Evolutionary conservation across 371 early-diverging fungal genomes (phyloP).

Genomic region (Mortierella sp.): DNA sequence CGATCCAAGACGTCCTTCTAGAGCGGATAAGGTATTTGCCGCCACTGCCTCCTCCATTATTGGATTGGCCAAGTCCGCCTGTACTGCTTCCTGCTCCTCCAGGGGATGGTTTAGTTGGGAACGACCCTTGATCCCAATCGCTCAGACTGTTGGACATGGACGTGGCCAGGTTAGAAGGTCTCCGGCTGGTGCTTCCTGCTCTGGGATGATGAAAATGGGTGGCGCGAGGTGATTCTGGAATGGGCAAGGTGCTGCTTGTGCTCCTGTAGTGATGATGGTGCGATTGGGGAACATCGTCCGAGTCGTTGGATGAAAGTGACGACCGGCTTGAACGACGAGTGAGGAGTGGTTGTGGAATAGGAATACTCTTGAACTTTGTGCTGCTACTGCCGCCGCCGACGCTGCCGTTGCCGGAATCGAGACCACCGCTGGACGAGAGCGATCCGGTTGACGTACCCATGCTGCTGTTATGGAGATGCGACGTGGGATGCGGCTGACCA

Average conservation of each 20-base stretch:
- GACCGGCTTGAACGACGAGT: slow-evolving; percentile 58
- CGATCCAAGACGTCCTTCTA: slow-evolving; percentile 57
- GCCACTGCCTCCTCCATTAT: slow-evolving; percentile 32
- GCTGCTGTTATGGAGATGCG: slow-evolving; percentile 28
- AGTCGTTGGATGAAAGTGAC: slow-evolving; percentile 58
- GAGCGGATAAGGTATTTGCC: slow-evolving; percentile 54
- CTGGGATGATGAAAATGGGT: slow-evolving; percentile 32
- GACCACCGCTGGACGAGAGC: slow-evolving; percentile 20
- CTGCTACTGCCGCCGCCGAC: slow-evolving; percentile 10
- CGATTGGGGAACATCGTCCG: slow-evolving; percentile 41
- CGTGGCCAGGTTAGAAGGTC: slow-evolving; percentile 51
- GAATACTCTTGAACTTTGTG: slow-evolving; percentile 58
- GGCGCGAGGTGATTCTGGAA: slow-evolving; percentile 45
- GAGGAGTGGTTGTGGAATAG: slow-evolving; percentile 60
- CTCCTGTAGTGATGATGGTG: slow-evolving; percentile 47
- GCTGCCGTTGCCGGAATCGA: slow-evolving; percentile 31
- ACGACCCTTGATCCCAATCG: slow-evolving; percentile 56
- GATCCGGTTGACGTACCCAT: slow-evolving; percentile 26
- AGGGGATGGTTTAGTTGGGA: slow-evolving; percentile 17
- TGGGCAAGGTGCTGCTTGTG: slow-evolving; percentile 35
- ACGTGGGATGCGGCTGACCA: slow-evolving; percentile 17
- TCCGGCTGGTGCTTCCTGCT: slow-evolving; percentile 31
- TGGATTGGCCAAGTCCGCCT: slow-evolving; percentile 3
- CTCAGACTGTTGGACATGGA: slow-evolving; percentile 51
- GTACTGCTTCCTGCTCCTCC: slow-evolving; percentile 24